Evolutionary conservation across 2,329 filamentous ascomycete species (phyloP).

Genomic region (Botrytis byssoidea): DNA sequence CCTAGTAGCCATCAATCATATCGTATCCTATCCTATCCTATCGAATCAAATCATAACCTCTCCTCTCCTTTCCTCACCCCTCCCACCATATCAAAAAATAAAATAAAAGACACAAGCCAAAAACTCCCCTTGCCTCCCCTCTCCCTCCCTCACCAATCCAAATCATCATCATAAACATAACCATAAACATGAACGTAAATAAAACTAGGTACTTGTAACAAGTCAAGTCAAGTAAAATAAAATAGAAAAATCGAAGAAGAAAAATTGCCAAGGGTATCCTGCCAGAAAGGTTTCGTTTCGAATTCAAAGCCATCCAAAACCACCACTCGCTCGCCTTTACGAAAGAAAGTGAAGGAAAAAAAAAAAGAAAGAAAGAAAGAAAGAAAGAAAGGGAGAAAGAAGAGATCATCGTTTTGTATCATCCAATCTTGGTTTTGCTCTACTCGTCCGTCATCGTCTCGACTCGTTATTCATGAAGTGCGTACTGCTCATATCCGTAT

Average conservation of each 20-base stretch:
- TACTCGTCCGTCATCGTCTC: neutral
- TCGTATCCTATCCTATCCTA: neutral
- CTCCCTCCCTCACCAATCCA: neutral
- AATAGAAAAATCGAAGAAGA: neutral
- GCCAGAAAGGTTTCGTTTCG: conserved; percentile 4
- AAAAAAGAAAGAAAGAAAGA: neutral
- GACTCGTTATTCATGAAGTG: conserved; percentile 15
- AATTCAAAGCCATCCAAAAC: neutral
- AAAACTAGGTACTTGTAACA: neutral
- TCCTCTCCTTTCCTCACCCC: neutral
- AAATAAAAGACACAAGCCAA: neutral
- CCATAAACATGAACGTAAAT: neutral
- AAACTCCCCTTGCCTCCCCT: neutral
- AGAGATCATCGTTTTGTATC: neutral
- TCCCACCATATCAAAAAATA: neutral
- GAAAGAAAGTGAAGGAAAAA: neutral
- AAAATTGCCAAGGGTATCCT: conserved; percentile 15
- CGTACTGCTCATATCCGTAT: neutral
- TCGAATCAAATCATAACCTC: neutral
- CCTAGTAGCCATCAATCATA: neutral
- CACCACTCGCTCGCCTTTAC: neutral
- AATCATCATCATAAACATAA: conserved; percentile 7
- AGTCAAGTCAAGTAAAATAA: neutral
- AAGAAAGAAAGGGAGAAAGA: neutral
- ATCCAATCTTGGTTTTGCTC: neutral